Base-by-base conservation (phyloP, 306 rosid species). In the Ziziphus jujuba region DNA sequence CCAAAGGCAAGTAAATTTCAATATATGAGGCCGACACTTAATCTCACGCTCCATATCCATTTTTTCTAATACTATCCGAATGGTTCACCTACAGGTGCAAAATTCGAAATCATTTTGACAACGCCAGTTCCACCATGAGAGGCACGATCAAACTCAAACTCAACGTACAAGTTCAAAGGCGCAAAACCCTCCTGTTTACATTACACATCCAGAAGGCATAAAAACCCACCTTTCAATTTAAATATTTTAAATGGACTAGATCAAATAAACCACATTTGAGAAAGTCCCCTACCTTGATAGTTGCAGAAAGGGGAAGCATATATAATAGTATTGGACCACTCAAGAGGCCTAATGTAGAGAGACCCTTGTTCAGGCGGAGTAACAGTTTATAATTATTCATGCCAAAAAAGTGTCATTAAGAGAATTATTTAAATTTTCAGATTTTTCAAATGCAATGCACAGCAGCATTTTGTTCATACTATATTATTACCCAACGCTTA, bases 221-320 rank as follows among this genome's bases (percentile, higher is more conserved):
- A 7, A 40, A 40, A 40, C 11, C 45, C 45, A 7, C 45, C 12
- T 40, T 6, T 8, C 14, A 10, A 16, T 59, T 34, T 0, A 57
- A n/a, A n/a, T n/a, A n/a, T n/a, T n/a, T n/a, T n/a, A n/a, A n/a
- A n/a, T n/a, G n/a, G n/a, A n/a, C n/a, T n/a, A n/a, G n/a, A n/a
- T n/a, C n/a, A n/a, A n/a, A n/a, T n/a, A n/a, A n/a, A n/a, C n/a
- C n/a, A n/a, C n/a, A n/a, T 38, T 55, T 66, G 65, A 57, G 20
- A 24, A 54, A 2, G 11, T 10, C 45, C 7, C 13, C 4, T 1
- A 87, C 98, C 85, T 86, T 93, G 86, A 62, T 93, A 93, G 83
- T 86, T 90, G 47, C 95, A 75, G 61, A 93, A 97, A 9, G 99
- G 99, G 75, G 97, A 93, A 72, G 91, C 95, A 50, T 78, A 93